A percentile compares a stretch with the other conserved stretches of the same genome.
phyloP scores from a whole-genome alignment of 805 yeast genomes.

The Blastobotrys terrestris region DNA sequence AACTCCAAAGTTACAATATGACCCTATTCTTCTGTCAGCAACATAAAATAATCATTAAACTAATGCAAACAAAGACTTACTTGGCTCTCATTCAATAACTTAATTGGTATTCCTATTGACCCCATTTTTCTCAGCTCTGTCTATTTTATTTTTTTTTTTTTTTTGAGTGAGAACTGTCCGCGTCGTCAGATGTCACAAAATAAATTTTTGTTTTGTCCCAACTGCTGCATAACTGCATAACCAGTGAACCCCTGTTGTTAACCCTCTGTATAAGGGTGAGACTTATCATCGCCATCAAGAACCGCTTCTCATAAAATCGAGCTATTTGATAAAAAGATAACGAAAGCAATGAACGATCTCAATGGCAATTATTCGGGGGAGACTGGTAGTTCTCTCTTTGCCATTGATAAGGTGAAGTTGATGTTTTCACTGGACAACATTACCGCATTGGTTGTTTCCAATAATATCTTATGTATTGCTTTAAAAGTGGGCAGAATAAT shows the following conservation, averaged over 20 bases:
- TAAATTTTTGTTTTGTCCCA: background rate
- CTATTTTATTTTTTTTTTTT: background rate
- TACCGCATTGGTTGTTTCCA: slow-evolving; percentile 45
- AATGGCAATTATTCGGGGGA: background rate
- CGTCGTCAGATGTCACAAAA: background rate
- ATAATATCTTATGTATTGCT: slow-evolving; percentile 52
- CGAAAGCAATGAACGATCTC: background rate
- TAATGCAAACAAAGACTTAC: slow-evolving; percentile 26
- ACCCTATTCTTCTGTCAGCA: slow-evolving; percentile 45
- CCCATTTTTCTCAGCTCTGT: slow-evolving; percentile 37
- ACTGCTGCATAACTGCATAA: background rate
- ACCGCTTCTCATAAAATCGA: too few species aligned
- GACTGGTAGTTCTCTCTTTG: slow-evolving; percentile 17
- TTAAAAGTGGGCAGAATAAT: slow-evolving; percentile 48
- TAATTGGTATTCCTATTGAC: slow-evolving; percentile 71
- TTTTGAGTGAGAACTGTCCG: background rate
- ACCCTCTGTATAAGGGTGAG: background rate
- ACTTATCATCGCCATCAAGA: background rate
- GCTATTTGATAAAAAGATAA: too few species aligned
- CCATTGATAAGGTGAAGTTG: slow-evolving; percentile 42
- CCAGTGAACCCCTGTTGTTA: background rate
- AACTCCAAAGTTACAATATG: slow-evolving; percentile 80
- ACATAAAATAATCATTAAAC: background rate
- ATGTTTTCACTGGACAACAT: slow-evolving; percentile 44
- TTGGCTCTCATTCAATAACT: slow-evolving; percentile 79